Conservation (phyloP, 177 flowering plant genomes). For the Vitis hybrid region DNA sequence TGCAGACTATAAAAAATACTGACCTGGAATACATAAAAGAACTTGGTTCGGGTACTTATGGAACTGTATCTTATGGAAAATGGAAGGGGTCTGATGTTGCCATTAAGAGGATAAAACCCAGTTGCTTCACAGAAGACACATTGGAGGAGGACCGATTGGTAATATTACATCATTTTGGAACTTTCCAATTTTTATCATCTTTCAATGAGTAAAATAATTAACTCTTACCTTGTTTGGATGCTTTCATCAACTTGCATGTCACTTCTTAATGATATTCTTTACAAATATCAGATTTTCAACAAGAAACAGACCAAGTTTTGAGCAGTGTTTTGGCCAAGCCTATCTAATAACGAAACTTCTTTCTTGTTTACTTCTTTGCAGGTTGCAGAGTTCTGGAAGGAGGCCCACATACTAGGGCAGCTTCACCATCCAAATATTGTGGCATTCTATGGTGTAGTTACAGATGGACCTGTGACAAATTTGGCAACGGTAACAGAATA, state of each 20-base stretch:
- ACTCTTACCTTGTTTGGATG: neutral
- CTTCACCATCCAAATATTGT: conserved; percentile 53
- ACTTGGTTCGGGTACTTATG: conserved; percentile 42
- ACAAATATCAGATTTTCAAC: no score
- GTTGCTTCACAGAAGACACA: conserved; percentile 26
- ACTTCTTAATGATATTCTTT: neutral
- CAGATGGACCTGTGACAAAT: conserved; percentile 34
- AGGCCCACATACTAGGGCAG: conserved; percentile 36
- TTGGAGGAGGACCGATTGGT: conserved; percentile 31
- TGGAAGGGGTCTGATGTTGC: conserved; percentile 50
- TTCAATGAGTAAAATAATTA: neutral
- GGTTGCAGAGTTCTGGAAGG: conserved; percentile 51
- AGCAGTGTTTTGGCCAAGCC: no score
- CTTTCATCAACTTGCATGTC: neutral
- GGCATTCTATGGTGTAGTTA: conserved; percentile 48
- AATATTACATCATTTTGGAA: conserved; percentile 4
- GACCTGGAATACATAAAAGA: conserved; percentile 38
- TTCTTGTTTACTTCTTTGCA: conserved; percentile 11
- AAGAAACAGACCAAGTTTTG: no score
- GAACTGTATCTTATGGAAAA: conserved; percentile 41
- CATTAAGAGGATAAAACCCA: conserved; percentile 35
- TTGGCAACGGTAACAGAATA: conserved; percentile 48
- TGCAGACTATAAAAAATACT: conserved; percentile 30
- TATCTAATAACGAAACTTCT: no score
- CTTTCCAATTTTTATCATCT: neutral